These are phyloP conservation scores for Gynochthodes officinalis DNA, from an alignment of 257 asterid genomes.

Conservation along the genomic window DNA sequence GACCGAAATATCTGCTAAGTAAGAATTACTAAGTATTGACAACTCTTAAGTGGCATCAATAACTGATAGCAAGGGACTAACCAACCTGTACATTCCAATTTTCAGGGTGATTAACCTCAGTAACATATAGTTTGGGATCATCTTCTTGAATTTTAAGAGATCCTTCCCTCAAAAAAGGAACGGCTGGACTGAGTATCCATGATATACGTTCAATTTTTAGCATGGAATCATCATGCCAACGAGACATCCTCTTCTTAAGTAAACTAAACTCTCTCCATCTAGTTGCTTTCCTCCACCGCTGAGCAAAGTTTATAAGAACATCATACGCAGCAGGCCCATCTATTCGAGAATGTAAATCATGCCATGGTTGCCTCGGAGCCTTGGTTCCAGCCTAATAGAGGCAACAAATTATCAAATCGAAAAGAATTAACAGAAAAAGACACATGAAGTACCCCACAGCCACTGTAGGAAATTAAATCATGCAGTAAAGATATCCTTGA, in stretches of 20 bases:
- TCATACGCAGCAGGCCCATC: conserved; percentile 99
- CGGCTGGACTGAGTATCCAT: conserved; percentile 85
- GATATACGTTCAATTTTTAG: conserved; percentile 87
- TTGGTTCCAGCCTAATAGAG: conserved; percentile 56
- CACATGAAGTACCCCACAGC: conserved; percentile 15
- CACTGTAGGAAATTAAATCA: neutral
- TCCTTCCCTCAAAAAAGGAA: conserved; percentile 44
- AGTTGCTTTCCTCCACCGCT: conserved; percentile 97
- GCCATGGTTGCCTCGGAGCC: conserved; percentile 99
- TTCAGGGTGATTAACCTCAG: conserved; percentile 53
- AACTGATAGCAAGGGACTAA: conserved; percentile 19
- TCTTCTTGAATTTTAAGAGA: conserved; percentile 42
- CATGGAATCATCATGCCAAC: conserved; percentile 93
- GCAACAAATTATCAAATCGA: conserved; percentile 10
- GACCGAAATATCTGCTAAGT: conserved; percentile 79
- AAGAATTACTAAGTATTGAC: neutral
- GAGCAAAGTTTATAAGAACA: conserved; percentile 91
- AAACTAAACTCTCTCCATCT: conserved; percentile 82
- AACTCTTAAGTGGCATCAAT: conserved; percentile 17
- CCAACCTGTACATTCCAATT: conserved; percentile 93
- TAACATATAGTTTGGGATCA: conserved; percentile 62
- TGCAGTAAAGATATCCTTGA: neutral
- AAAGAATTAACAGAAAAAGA: conserved; percentile 5
- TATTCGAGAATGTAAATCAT: conserved; percentile 85
- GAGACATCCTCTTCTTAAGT: conserved; percentile 58